Conservation (phyloP, 202 grass and related monocot species). For the Musa balbisiana region DNA sequence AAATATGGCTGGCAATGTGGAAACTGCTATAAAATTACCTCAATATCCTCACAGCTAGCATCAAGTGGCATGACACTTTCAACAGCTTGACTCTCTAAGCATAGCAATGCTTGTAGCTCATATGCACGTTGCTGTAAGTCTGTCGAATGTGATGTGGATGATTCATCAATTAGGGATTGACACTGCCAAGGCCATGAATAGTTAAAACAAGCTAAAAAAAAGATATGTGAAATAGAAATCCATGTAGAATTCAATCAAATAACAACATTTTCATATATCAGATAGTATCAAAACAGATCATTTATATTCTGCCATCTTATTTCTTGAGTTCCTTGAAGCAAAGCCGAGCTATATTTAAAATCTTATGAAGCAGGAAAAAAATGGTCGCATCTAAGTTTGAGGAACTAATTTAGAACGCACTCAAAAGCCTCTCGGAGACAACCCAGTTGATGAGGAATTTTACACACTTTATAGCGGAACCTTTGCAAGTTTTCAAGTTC, state of each 20-base stretch:
- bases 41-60: slow-evolving; percentile 99
- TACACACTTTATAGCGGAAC: too few species aligned
- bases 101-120: slow-evolving; percentile 90
- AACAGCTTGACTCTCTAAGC: slow-evolving; percentile 60
- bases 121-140: slow-evolving; percentile 93
- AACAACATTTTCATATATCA: background rate
- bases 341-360: too few species aligned
- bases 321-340: background rate
- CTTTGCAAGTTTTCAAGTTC: too few species aligned
- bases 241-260: background rate
- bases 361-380: too few species aligned
- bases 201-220: background rate
- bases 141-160: slow-evolving; percentile 90
- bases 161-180: slow-evolving; percentile 86
- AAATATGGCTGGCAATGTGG: background rate
- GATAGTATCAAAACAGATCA: background rate
- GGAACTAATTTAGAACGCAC: too few species aligned
- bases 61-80: slow-evolving; percentile 77
- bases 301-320: background rate
- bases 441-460: too few species aligned
- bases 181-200: slow-evolving; percentile 35
- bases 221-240: background rate
- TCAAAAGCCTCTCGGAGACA: too few species aligned
- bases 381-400: too few species aligned
- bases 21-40: slow-evolving; percentile 34